Evolutionary conservation across 2,329 filamentous ascomycete species (phyloP), one percentile per base, ranked within the genome.

Genomic region (Trichoderma asperellum): DNA sequence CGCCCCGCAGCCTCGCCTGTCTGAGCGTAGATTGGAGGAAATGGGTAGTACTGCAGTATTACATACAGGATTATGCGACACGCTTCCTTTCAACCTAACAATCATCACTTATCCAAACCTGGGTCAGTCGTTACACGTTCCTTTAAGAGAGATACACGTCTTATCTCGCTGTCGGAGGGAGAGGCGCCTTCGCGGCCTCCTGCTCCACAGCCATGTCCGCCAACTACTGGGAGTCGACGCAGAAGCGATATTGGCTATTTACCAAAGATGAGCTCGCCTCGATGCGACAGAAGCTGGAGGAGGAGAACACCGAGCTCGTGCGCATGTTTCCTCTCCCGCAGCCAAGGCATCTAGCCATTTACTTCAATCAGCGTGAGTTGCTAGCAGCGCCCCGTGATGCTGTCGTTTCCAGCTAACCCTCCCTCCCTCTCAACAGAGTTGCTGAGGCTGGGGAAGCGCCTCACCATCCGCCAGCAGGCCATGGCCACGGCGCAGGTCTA

Each of bases 161-260:
- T 18, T 8, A 24, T 21, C 34, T 34, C 7, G 8, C 12, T 12
- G 35, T 37, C 34, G 52, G 55, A 29, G 40, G 62, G 58, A 64
- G 27, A 43, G 65, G 69, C 35, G 61, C 69, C 60, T 43, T 49
- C 37, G 59, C 24, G 65, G 65, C 69, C n/a, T 66, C 53, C 35
- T 69, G 7, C 67, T 67, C 62, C 70, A 60, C 71, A 63, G 75
- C 70, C 65, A 97, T 97, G 95, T 93, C 95, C 40, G 92, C 94
- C 77, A 97, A 95, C 81, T 99, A 95, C 83, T 99, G 94, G 94
- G 91, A 93, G 73, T 98, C 96, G 68, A 96, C 93, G 32, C 96
- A 99, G 82, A 88, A 91, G 74, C 91, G 89, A 74, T 88, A 92
- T 83, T 99, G 96, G 96, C 91, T 93, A 68, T 97, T 97, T 80